These are phyloP conservation scores for Xylaria sp. DNA, from an alignment of 2,329 filamentous ascomycete species.

Conservation along the genomic window DNA sequence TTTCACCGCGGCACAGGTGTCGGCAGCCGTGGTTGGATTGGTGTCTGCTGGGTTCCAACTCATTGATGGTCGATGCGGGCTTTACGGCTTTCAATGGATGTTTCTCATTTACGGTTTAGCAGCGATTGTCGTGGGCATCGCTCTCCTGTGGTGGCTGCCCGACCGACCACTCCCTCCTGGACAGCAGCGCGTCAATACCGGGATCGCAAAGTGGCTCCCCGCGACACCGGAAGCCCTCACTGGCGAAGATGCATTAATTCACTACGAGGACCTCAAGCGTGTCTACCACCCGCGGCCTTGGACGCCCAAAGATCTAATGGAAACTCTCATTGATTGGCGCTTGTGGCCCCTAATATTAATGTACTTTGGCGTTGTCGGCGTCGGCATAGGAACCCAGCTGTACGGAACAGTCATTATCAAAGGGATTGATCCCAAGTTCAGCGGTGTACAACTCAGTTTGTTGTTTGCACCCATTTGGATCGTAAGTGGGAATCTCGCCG, in stretches of 20 bases:
- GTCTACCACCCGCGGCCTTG: conserved; percentile 83
- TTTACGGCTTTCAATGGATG: conserved; percentile 92
- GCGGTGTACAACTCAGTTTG: conserved; percentile 79
- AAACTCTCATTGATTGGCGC: conserved; percentile 84
- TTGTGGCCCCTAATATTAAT: conserved; percentile 87
- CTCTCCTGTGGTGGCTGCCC: conserved; percentile 89
- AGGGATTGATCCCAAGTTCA: conserved; percentile 78
- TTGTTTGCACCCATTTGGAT: conserved; percentile 94
- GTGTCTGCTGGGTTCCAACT: conserved; percentile 92
- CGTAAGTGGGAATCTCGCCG: conserved; percentile 60
- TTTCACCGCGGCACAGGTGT: conserved; percentile 89
- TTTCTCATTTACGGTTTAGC: conserved; percentile 87
- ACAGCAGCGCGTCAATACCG: conserved; percentile 62
- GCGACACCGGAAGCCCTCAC: conserved; percentile 75
- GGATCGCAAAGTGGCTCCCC: conserved; percentile 74
- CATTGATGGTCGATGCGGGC: conserved; percentile 81
- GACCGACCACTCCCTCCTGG: conserved; percentile 83
- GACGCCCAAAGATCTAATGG: conserved; percentile 75
- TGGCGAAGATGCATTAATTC: conserved; percentile 81
- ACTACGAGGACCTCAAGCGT: conserved; percentile 83
- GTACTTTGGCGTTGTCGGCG: conserved; percentile 95
- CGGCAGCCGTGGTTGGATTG: conserved; percentile 86
- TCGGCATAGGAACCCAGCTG: conserved; percentile 88
- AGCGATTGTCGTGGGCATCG: conserved; percentile 76
- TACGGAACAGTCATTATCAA: conserved; percentile 90